Evolutionary conservation across 768 basidiomycete genomes (phyloP), one percentile per base, ranked within the genome.

Genomic region (Chalciporus piperatus): DNA sequence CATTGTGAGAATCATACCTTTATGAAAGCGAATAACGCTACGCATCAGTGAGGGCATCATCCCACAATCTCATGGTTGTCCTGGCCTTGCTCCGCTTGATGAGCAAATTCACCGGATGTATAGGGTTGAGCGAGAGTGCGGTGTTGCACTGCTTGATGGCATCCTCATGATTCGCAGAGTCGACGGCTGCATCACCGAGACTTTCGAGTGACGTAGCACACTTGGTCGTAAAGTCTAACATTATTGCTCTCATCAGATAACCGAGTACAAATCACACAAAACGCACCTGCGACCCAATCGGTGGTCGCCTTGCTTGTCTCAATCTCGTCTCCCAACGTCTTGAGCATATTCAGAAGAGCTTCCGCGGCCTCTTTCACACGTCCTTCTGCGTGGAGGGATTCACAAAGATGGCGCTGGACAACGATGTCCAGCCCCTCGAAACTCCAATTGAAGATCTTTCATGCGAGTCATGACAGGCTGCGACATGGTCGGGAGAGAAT

Each of bases 371-470:
- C 57, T 32, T 56, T 51, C 30, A 57, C 49, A 17, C 44, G 48
- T 16, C 57, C 50, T 0, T 32, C 57, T 20, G 50, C 47, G 28
- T 56, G 40, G 10, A 58, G 44, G 2, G 45, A 50, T 47, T 58
- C 57, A n/a, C 57, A 58, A 17, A 58, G 25, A 23, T 50, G 45
- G 30, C 50, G 48, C 35, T 46, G 41, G 13, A 45, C 33, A 4
- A 45, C 49, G 27, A 58, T 17, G 14, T 45, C 47, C 42, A 59
- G 48, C 20, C 41, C 48, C 0, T 53, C 54, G 3, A 56, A 47
- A 30, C 45, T 25, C 59, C 59, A 60, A 17, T 47, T 53, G 45
- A 56, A 60, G 27, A 60, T 22, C 58, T 58, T 41, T 50, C 37
- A 9, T 27, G 41, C 37, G 23, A 43, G 23, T 13, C 13, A 30